Percentiles rank a stretch among this genome's conserved stretches.
These are phyloP conservation scores for Rosa lucieae DNA, from an alignment of 306 rosid genomes.

Conservation along the genomic window DNA sequence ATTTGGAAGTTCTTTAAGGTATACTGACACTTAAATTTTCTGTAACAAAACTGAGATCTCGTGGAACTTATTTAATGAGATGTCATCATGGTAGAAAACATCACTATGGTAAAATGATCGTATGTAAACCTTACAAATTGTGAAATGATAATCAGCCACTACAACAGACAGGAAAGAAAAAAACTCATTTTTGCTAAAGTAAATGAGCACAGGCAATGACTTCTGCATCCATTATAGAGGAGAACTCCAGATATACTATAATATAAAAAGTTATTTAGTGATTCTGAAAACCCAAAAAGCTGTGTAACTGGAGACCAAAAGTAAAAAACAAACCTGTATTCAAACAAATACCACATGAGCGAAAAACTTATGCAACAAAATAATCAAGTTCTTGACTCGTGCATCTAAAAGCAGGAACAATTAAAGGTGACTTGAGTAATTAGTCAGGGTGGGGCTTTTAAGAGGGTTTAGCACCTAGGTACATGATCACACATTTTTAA, in stretches of 20 bases:
- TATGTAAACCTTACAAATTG: background rate
- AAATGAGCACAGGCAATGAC: background rate
- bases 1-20: background rate
- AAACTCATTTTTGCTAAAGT: background rate
- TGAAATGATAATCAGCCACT: background rate
- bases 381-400: background rate
- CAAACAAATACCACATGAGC: background rate
- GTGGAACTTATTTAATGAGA: background rate
- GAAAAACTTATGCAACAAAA: background rate
- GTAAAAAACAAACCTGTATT: background rate
- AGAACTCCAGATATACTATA: background rate
- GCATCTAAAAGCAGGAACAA: background rate
- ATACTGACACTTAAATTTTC: background rate
- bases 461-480: background rate
- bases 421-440: background rate
- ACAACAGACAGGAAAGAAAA: background rate
- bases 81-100: background rate
- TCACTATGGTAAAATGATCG: background rate
- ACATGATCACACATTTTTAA: background rate
- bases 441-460: background rate
- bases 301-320: background rate
- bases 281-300: background rate
- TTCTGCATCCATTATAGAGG: background rate
- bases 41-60: background rate
- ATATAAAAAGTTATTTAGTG: background rate